Evolutionary conservation across 2,329 filamentous ascomycete species (phyloP).

Genomic region (Colletotrichum sp.): DNA sequence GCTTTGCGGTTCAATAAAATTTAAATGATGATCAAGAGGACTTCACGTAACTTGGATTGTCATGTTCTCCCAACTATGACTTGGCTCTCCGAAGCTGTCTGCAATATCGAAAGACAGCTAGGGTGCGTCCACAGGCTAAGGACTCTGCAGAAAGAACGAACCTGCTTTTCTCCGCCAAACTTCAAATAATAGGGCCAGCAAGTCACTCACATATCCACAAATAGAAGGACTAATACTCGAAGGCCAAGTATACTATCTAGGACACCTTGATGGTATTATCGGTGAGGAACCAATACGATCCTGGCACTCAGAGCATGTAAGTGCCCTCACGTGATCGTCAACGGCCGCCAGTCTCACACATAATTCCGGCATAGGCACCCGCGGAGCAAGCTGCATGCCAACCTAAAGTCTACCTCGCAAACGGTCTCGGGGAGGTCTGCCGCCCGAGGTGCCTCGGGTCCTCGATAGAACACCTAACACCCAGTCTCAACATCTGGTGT

Average conservation of each 20-base stretch:
- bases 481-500: neutral
- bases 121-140: neutral
- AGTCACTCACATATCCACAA: neutral
- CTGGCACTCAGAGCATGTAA: neutral
- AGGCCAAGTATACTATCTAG: neutral
- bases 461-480: neutral
- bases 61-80: neutral
- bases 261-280: neutral
- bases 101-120: neutral
- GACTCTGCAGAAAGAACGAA: neutral
- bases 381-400: neutral
- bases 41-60: neutral
- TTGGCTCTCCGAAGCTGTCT: neutral
- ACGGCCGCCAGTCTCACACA: neutral
- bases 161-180: neutral
- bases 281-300: neutral
- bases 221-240: neutral
- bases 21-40: neutral
- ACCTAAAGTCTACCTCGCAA: neutral
- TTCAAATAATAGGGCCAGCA: neutral
- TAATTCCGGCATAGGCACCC: neutral
- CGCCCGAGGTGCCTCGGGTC: neutral
- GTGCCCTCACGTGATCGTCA: neutral
- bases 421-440: neutral
- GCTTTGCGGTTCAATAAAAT: constrained; percentile 12